Evolutionary conservation across 768 basidiomycete genomes (phyloP), one percentile per base, ranked within the genome.

Genomic region (Hericium erinaceus): DNA sequence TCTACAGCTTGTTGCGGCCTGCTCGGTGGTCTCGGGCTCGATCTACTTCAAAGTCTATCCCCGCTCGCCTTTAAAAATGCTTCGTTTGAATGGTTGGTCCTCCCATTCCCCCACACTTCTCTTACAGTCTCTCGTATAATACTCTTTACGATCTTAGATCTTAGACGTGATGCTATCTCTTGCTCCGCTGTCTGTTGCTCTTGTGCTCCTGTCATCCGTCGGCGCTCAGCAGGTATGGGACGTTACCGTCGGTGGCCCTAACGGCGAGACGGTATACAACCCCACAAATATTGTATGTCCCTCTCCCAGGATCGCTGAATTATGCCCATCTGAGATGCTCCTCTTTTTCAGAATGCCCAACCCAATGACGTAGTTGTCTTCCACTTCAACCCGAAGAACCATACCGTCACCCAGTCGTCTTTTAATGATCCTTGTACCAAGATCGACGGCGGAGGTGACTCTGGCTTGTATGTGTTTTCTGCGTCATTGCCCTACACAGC

Each of bases 341-440:
- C 4, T 12, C 5, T 53, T 26, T 26, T 38, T 33, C 39, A 53
- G 52, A 37, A 33, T 12, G 52, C 52, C 15, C 38, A 37, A 20
- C 52, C 52, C 4, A 38, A 67, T 4, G 70, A 71, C 52, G 53
- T 28, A 2, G 54, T 71, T 57, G 12, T 18, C 9, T 71, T 69
- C 60, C 40, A 20, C 2, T 71, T 67, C 66, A 38, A 61, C 16
- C 56, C 58, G 52, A 69, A 68, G 53, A 70, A 69, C 56, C 70
- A 71, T 61, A 63, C 61, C 5, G 68, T 67, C 11, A 68, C 66
- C 16, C 67, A 72, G 56, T 66, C 67, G 2, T 58, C 64, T 5
- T 70, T 72, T 57, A 53, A 38, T 4, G 18, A 48, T 9, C 70
- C 70, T 8, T 72, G 70, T 59, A n/a, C 57, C n/a, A 49, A 33